Conservation (phyloP, 2,329 filamentous ascomycete species). For the Mariannaea sp. region DNA sequence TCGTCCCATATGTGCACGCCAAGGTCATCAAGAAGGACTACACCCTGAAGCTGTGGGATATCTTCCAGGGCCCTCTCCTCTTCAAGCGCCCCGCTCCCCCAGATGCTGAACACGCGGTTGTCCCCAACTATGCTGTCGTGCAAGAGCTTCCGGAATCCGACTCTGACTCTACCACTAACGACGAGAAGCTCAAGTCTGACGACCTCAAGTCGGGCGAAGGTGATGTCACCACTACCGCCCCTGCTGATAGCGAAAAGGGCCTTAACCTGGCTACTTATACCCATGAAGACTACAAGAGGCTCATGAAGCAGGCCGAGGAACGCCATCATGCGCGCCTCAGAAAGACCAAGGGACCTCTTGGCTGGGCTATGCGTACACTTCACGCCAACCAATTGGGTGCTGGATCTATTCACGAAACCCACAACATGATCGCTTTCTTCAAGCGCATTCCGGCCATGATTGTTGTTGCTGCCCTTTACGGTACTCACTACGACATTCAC, state of each 20-base stretch:
- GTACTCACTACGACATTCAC: conserved; percentile 83
- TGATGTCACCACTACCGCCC: conserved; percentile 20
- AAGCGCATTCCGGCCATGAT: conserved; percentile 73
- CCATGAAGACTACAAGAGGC: conserved; percentile 65
- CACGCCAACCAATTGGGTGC: conserved; percentile 74
- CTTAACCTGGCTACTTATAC: conserved; percentile 44
- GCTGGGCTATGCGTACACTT: conserved; percentile 80
- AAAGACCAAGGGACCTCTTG: conserved; percentile 68
- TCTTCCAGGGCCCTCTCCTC: conserved; percentile 67
- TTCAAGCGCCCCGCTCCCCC: conserved; percentile 61
- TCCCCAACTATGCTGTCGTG: conserved; percentile 79
- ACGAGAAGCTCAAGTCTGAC: conserved; percentile 10
- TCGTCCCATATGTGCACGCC: conserved; percentile 71
- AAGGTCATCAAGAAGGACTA: conserved; percentile 72
- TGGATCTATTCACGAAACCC: conserved; percentile 73
- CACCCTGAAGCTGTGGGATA: conserved; percentile 65
- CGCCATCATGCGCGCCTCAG: conserved; percentile 67
- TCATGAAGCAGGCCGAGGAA: conserved; percentile 60
- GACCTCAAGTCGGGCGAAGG: conserved; percentile 49
- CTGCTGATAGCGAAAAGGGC: conserved; percentile 48
- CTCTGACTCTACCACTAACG: conserved; percentile 27
- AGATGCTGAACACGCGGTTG: conserved; percentile 57
- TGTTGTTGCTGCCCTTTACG: conserved; percentile 69
- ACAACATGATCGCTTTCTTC: conserved; percentile 67
- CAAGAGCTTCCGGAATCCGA: conserved; percentile 63